These are phyloP conservation scores for Trichoderma oligosporum DNA, from an alignment of 2,329 filamentous ascomycete species.

Conservation along the genomic window DNA sequence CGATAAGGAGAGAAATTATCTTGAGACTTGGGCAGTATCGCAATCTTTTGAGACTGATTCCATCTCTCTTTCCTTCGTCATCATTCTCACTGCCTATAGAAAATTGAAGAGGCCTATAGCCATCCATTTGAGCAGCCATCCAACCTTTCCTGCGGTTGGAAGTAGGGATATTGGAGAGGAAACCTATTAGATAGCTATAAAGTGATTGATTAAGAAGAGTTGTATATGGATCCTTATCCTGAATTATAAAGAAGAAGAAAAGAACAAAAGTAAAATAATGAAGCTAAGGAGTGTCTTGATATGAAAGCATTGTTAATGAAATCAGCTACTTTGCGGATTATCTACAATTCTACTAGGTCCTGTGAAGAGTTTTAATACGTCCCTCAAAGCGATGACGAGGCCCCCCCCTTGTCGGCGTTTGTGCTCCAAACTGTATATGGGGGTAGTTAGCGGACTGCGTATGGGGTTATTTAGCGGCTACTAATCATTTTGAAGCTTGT, in stretches of 20 bases:
- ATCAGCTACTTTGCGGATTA: neutral
- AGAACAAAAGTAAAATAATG: neutral
- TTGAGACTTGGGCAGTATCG: neutral
- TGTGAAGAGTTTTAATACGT: neutral
- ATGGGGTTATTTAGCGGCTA: too few relatives aligned
- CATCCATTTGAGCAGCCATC: constrained; percentile 2
- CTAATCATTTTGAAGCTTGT: too few relatives aligned
- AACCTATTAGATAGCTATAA: too few relatives aligned
- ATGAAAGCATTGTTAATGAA: neutral
- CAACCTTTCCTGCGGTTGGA: neutral
- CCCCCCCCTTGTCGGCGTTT: neutral
- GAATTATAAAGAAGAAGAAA: neutral
- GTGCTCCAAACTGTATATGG: neutral
- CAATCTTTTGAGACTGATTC: neutral
- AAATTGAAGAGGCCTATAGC: constrained; percentile 1
- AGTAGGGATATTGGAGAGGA: neutral
- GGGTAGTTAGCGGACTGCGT: too few relatives aligned
- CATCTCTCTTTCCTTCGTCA: neutral
- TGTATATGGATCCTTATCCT: too few relatives aligned
- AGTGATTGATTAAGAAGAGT: too few relatives aligned
- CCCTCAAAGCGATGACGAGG: neutral
- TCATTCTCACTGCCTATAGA: constrained; percentile 1
- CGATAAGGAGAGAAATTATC: neutral
- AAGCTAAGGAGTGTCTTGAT: neutral
- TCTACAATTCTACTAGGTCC: neutral